Percentiles rank a stretch among this genome's conserved stretches.
Evolutionary conservation across 2,329 filamentous ascomycete genomes (phyloP).

Genomic region (Penicillium polonicum): DNA sequence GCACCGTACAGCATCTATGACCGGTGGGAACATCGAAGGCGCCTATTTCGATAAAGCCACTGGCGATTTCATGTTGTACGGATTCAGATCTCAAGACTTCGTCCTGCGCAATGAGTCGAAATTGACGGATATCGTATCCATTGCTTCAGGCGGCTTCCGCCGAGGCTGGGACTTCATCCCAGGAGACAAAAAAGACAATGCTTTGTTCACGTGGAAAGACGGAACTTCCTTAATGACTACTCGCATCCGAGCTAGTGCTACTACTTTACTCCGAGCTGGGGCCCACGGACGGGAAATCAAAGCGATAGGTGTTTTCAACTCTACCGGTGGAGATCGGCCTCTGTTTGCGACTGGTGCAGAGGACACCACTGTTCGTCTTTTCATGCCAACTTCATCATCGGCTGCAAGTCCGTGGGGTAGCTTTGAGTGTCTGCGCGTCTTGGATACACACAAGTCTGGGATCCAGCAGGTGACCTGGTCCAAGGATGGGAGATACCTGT

Average conservation of each 20-base stretch:
- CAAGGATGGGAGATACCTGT: constrained; percentile 63
- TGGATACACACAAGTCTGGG: constrained; percentile 78
- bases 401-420: constrained; percentile 22
- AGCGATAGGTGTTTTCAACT: constrained; percentile 51
- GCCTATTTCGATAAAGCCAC: constrained; percentile 56
- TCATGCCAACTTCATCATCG: constrained; percentile 20
- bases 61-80: constrained; percentile 24
- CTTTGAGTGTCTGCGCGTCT: constrained; percentile 58
- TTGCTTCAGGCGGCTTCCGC: constrained; percentile 84
- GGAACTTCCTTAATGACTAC: constrained; percentile 55
- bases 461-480: constrained; percentile 81
- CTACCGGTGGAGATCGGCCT: constrained; percentile 11
- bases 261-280: constrained; percentile 60
- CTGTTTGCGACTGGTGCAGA: constrained; percentile 68
- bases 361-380: constrained; percentile 75
- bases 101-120: constrained; percentile 75
- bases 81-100: constrained; percentile 56
- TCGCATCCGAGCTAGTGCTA: constrained; percentile 43
- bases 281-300: constrained; percentile 88
- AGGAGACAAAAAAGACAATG: constrained; percentile 33
- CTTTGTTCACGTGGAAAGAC: constrained; percentile 72
- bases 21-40: constrained; percentile 75
- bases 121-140: constrained; percentile 65
- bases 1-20: constrained; percentile 67
- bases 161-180: constrained; percentile 66